A percentile compares a stretch with the other conserved stretches of the same genome.
Evolutionary conservation across 1,139 yeast genomes (phyloP).

Genomic region (Dujonia santamariae): DNA sequence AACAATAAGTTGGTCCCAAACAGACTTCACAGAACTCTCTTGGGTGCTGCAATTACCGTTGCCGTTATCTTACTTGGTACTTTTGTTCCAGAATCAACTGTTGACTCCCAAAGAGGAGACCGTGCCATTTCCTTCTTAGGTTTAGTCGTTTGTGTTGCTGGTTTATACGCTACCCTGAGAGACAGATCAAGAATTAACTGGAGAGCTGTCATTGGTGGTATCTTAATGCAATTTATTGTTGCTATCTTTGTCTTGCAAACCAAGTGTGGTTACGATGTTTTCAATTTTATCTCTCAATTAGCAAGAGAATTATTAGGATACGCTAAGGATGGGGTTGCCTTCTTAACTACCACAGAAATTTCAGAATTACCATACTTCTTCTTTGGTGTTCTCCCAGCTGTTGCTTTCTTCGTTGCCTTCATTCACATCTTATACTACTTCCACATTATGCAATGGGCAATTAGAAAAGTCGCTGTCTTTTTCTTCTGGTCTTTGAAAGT

Average conservation of each 20-base stretch:
- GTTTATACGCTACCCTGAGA: slow-evolving; percentile 46
- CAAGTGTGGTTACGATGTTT: slow-evolving; percentile 58
- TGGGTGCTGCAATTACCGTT: slow-evolving; percentile 45
- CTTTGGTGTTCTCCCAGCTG: slow-evolving; percentile 61
- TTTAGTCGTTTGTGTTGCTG: slow-evolving; percentile 44
- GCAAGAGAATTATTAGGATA: slow-evolving; percentile 61
- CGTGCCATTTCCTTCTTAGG: slow-evolving; percentile 64
- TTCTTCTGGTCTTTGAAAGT: slow-evolving; percentile 63
- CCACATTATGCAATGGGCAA: slow-evolving; percentile 61
- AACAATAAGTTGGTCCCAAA: slow-evolving; percentile 35
- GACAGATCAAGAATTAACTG: slow-evolving; percentile 49
- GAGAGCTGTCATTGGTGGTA: slow-evolving; percentile 63
- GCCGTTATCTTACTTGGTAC: slow-evolving; percentile 53
- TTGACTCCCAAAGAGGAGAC: slow-evolving; percentile 47
- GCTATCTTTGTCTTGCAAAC: slow-evolving; percentile 65
- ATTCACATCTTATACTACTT: slow-evolving; percentile 61
- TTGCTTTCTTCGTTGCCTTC: slow-evolving; percentile 62
- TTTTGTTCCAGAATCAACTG: slow-evolving; percentile 52
- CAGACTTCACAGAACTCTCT: slow-evolving; percentile 36
- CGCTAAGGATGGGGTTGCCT: slow-evolving; percentile 62
- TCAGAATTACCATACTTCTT: slow-evolving; percentile 48
- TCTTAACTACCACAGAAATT: slow-evolving; percentile 44
- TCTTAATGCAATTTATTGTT: slow-evolving; percentile 59
- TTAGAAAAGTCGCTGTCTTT: slow-evolving; percentile 56
- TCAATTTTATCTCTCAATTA: slow-evolving; percentile 58